These are phyloP conservation scores for Trichoderma simmonsii DNA, from an alignment of 2,329 filamentous ascomycete species.

Conservation along the genomic window DNA sequence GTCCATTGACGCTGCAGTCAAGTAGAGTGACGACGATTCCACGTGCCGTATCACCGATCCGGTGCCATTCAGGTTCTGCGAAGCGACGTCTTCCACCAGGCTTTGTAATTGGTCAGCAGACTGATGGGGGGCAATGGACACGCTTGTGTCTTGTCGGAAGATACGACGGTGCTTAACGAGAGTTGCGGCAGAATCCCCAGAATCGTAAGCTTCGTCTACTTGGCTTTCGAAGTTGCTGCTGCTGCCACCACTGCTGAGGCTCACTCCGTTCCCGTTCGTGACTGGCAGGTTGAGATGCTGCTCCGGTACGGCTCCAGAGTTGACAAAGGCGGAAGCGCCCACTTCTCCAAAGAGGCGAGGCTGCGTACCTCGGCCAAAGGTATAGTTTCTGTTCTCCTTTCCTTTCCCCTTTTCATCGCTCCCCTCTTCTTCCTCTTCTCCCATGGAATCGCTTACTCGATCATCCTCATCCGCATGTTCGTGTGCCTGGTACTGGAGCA, in stretches of 20 bases:
- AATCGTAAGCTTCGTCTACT: slow-evolving; percentile 43
- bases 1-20: slow-evolving; percentile 31
- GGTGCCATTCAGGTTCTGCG: slow-evolving; percentile 54
- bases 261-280: slow-evolving; percentile 31
- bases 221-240: slow-evolving; percentile 46
- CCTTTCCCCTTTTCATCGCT: slow-evolving; percentile 51
- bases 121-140: slow-evolving; percentile 42
- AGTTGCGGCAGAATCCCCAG: slow-evolving; percentile 37
- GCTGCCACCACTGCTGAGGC: slow-evolving; percentile 31
- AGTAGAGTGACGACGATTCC: slow-evolving; percentile 23
- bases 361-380: slow-evolving; percentile 53
- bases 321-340: slow-evolving; percentile 50
- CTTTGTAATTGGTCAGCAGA: slow-evolving; percentile 51
- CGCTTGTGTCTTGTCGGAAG: slow-evolving; percentile 25
- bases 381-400: slow-evolving; percentile 76
- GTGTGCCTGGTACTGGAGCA: slow-evolving; percentile 55
- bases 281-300: slow-evolving; percentile 48
- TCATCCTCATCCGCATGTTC: slow-evolving; percentile 31
- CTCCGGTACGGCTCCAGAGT: slow-evolving; percentile 49
- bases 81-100: slow-evolving; percentile 49
- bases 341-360: slow-evolving; percentile 55
- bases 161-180: slow-evolving; percentile 27
- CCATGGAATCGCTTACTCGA: slow-evolving; percentile 42
- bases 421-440: slow-evolving; percentile 69
- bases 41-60: slow-evolving; percentile 29